Evolutionary conservation across 306 rosid species (phyloP).

Genomic region (Trichosanthes cucumerina): DNA sequence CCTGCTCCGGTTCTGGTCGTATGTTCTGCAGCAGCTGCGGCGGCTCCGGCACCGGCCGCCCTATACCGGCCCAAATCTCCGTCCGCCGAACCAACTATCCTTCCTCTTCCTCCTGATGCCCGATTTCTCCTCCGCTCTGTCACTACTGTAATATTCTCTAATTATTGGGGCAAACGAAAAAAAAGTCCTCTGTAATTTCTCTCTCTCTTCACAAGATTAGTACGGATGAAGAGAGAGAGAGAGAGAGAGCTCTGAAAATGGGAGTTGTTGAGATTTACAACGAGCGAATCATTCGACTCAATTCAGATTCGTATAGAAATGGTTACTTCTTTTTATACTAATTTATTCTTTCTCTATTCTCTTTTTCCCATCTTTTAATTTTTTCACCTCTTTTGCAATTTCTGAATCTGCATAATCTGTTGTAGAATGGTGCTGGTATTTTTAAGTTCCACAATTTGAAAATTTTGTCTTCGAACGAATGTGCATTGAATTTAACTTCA

Average conservation of each 20-base stretch:
- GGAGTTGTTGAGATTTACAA: not conserved
- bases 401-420: too few relatives aligned
- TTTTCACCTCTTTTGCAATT: not conserved
- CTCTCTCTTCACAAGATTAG: not conserved
- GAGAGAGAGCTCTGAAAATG: not conserved
- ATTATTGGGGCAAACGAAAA: not conserved
- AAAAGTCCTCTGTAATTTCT: not conserved
- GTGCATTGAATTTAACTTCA: not conserved
- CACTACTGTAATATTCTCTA: slow-evolving; percentile 2
- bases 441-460: not conserved
- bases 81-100: slow-evolving; percentile 44
- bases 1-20: slow-evolving; percentile 81
- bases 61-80: slow-evolving; percentile 49
- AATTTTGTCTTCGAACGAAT: too few relatives aligned
- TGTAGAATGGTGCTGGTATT: not conserved
- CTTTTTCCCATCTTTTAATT: not conserved
- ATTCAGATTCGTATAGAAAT: not conserved
- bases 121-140: not conserved
- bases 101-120: slow-evolving; percentile 15
- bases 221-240: not conserved
- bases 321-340: not conserved
- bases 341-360: not conserved
- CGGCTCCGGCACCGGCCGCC: slow-evolving; percentile 81
- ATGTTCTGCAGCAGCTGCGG: slow-evolving; percentile 73
- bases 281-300: not conserved